Base-by-base conservation (phyloP, 805 yeast species). In the Yarrowia porcina region DNA sequence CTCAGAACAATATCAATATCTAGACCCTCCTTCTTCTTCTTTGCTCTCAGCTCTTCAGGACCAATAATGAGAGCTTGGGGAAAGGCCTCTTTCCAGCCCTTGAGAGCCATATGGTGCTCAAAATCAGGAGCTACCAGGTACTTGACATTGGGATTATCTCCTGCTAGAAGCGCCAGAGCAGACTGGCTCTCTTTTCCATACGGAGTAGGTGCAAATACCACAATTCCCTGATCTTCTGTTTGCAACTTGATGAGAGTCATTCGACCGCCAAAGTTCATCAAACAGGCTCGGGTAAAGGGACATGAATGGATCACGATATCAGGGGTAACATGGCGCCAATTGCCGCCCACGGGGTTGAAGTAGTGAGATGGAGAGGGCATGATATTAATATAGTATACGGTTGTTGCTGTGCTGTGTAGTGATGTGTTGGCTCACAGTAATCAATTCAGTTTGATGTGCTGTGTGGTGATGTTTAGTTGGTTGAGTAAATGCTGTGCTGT, bases 21-120 rank as follows among this genome's bases (percentile, higher is more conserved):
- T 12, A 41, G 4, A 2, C 61, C 52, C 17, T 38, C 61, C 54
- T 39, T 33, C 38, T 20, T 17, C 54, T 39, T 38, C 36, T 56
- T 38, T 13, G 27, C 61, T 20, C 56, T 11, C 20, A 45, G 63
- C 30, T 39, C 75, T 36, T 77, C 82, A 74, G 83, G 79, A 1
- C 85, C 87, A 65, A 84, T 77, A 20, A 84, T 70, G 67, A 79
- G 78, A 61, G 80, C 68, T 2, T 73, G 66, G 3, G 87, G 86
- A 67, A 74, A 76, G 42, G 72, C 71, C 13, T 75, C 74, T 69
- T 82, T 80, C 73, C 85, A 81, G 13, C 81, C 79, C 25, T 72
- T 69, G 12, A 85, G 82, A 2, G 87, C 88, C 82, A 86, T 73
- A 0, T 88, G 83, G 69, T 87, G 91, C 66, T 84, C 88, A 32